Percentiles rank a stretch among this genome's conserved stretches.
phyloP scores from a whole-genome alignment of 352 stramenopile species.

The Pythium insidiosum region DNA sequence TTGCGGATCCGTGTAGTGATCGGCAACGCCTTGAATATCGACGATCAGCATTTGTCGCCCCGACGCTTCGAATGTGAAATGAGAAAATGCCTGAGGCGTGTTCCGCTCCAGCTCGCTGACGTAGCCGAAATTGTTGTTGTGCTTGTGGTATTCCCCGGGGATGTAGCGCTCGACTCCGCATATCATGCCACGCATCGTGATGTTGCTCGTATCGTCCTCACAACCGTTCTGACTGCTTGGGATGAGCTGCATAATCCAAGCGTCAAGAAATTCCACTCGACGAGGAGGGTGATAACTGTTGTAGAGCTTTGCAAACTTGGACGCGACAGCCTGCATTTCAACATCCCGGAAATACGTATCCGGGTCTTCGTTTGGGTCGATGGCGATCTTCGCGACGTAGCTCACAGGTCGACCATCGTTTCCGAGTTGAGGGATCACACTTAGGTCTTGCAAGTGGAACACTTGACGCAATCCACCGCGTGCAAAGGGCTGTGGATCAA shows the following conservation, averaged over 20 bases:
- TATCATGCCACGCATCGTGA: constrained; percentile 58
- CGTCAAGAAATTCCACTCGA: constrained; percentile 67
- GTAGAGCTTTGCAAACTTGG: constrained; percentile 73
- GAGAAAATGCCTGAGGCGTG: constrained; percentile 85
- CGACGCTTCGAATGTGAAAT: constrained; percentile 89
- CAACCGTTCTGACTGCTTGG: constrained; percentile 18
- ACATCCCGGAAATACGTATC: constrained; percentile 84
- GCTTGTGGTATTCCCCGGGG: constrained; percentile 73
- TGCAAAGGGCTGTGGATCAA: constrained; percentile 57
- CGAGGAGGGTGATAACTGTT: constrained; percentile 77
- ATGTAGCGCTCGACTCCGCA: constrained; percentile 77
- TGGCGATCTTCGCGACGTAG: constrained; percentile 79
- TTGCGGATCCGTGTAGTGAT: constrained; percentile 95
- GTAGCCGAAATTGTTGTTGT: constrained; percentile 83
- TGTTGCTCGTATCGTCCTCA: constrained; percentile 27
- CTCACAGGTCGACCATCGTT: constrained; percentile 9
- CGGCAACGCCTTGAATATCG: constrained; percentile 92
- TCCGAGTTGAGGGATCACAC: constrained; percentile 11
- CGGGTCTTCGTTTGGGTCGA: constrained; percentile 68
- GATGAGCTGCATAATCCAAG: constrained; percentile 68
- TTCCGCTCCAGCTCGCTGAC: constrained; percentile 75
- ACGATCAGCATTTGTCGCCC: constrained; percentile 90
- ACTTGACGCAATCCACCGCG: constrained; percentile 54
- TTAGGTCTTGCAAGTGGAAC: constrained; percentile 69
- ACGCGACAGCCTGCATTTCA: constrained; percentile 77